Conservation (phyloP, 176 grass and related monocot genomes). For the Oryza punctata region DNA sequence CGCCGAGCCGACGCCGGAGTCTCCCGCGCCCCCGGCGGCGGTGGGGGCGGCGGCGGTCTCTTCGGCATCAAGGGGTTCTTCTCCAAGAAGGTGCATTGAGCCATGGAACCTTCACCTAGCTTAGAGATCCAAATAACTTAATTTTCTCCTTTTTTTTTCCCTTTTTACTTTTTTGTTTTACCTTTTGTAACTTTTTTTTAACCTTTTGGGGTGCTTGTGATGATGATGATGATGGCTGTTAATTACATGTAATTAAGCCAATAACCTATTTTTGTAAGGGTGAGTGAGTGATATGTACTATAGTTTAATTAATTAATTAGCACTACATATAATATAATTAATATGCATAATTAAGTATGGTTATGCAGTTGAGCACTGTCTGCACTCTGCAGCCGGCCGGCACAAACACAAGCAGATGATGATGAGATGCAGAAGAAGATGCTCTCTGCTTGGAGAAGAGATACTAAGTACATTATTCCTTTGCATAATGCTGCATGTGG, state of each 20-base stretch:
- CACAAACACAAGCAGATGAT: background rate
- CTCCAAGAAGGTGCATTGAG: slow-evolving; percentile 81
- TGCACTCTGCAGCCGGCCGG: background rate
- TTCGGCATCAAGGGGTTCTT: slow-evolving; percentile 70
- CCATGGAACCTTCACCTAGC: background rate
- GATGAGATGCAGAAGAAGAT: background rate
- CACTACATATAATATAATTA: background rate
- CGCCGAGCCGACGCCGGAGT: slow-evolving; percentile 43
- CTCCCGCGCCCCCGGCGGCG: slow-evolving; percentile 19
- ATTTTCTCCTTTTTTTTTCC: background rate
- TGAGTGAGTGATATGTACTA: background rate
- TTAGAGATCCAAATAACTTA: background rate
- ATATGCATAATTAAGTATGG: background rate
- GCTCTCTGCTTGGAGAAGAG: background rate
- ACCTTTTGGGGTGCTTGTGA: background rate
- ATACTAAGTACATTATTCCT: background rate
- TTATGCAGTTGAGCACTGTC: background rate
- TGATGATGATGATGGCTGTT: background rate
- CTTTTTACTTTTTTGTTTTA: background rate
- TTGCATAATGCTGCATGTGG: slow-evolving; percentile 14
- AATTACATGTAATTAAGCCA: slow-evolving; percentile 44
- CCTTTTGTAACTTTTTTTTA: background rate
- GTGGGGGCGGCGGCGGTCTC: slow-evolving; percentile 37
- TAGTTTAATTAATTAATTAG: slow-evolving; percentile 21
- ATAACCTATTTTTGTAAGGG: slow-evolving; percentile 28